Evolutionary conservation across 2,329 filamentous ascomycete species (phyloP).

Genomic region (Fusarium multiceps): DNA sequence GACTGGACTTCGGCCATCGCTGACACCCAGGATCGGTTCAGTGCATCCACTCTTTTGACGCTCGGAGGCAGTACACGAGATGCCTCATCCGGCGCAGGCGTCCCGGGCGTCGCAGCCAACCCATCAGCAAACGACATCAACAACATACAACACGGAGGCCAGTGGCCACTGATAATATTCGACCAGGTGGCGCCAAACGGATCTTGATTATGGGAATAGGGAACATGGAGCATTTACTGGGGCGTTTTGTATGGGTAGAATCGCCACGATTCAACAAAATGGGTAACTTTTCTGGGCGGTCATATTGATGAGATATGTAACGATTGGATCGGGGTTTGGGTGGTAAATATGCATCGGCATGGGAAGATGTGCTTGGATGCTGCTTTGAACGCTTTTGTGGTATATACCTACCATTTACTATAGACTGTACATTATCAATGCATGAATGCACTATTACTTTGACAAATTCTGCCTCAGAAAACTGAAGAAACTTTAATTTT

Average conservation of each 20-base stretch:
- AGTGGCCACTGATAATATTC: slow-evolving; percentile 50
- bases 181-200: slow-evolving; percentile 44
- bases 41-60: slow-evolving; percentile 61
- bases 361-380: background rate
- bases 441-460: slow-evolving; percentile 1
- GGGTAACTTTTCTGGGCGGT: background rate
- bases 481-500: background rate
- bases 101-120: slow-evolving; percentile 28
- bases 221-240: slow-evolving; percentile 30
- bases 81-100: slow-evolving; percentile 22
- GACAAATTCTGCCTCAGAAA: fast-evolving
- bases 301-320: slow-evolving; percentile 28
- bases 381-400: slow-evolving; percentile 6
- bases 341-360: slow-evolving; percentile 15
- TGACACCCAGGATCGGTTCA: slow-evolving; percentile 62
- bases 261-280: slow-evolving; percentile 4
- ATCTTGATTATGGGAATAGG: slow-evolving; percentile 33
- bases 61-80: slow-evolving; percentile 52
- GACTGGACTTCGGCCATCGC: slow-evolving; percentile 66
- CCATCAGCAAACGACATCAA: slow-evolving; percentile 44
- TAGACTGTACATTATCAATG: slow-evolving; percentile 35
- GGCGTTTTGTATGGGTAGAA: slow-evolving; percentile 31
- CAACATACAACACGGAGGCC: slow-evolving; percentile 45
- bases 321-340: slow-evolving; percentile 11
- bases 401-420: slow-evolving; percentile 14